phyloP scores from a whole-genome alignment of 345 rosid species.

The Punica granatum region DNA sequence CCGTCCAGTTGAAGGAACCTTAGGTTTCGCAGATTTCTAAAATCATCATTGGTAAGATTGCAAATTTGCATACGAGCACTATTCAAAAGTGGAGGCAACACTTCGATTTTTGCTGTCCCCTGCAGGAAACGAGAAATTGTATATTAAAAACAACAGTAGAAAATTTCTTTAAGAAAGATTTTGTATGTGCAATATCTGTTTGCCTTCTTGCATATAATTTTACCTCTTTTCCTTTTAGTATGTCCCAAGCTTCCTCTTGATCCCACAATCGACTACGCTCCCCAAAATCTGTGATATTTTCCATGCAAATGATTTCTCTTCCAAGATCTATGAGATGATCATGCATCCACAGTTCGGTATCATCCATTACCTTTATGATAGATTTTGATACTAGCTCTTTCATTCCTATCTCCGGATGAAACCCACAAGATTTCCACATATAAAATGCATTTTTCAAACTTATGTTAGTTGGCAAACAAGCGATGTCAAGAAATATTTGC shows the following conservation, averaged over 20 bases:
- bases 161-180: not conserved
- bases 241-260: rapidly evolving
- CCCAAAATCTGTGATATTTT: not conserved
- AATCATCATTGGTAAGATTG: not conserved
- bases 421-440: conserved; percentile 1
- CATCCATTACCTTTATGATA: not conserved
- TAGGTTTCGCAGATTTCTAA: not conserved
- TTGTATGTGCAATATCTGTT: too few species aligned
- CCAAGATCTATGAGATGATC: conserved; percentile 6
- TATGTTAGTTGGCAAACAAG: not conserved
- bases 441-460: not conserved
- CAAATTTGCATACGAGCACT: not conserved
- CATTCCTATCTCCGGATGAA: not conserved
- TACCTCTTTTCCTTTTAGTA: not conserved
- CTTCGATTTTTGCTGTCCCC: not conserved
- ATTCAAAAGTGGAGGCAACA: not conserved
- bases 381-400: not conserved
- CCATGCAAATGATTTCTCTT: not conserved
- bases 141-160: not conserved
- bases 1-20: not conserved
- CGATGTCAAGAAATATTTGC: conserved; percentile 4
- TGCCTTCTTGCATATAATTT: not conserved
- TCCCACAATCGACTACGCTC: not conserved
- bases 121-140: not conserved
- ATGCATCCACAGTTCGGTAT: not conserved